Conservation (phyloP, 2,329 filamentous ascomycete genomes). For the Stemphylium lycopersici region DNA sequence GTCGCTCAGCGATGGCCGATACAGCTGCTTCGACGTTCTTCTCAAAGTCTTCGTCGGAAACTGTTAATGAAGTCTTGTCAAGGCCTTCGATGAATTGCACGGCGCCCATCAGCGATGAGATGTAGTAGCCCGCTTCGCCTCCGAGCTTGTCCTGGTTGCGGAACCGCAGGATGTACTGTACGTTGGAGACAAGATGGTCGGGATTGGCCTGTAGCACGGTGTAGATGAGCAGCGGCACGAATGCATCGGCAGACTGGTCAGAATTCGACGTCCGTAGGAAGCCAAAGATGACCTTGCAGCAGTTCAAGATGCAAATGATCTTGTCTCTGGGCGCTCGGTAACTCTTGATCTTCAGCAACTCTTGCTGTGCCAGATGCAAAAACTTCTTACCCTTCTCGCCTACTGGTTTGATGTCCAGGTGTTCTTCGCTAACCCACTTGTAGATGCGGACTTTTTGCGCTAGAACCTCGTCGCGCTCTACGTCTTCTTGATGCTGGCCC, state of each 20-base stretch:
- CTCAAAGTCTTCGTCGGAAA: conserved; percentile 94
- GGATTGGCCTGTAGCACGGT: conserved; percentile 94
- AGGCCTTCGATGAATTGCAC: conserved; percentile 97
- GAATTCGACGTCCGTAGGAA: conserved; percentile 89
- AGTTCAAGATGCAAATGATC: conserved; percentile 97
- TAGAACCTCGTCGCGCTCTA: conserved; percentile 94
- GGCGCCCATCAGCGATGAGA: conserved; percentile 94
- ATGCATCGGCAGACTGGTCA: conserved; percentile 94
- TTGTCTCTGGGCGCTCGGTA: conserved; percentile 98
- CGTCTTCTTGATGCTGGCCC: conserved; percentile 97
- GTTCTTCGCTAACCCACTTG: conserved; percentile 89
- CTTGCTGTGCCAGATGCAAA: conserved; percentile 86
- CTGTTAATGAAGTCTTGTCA: conserved; percentile 90
- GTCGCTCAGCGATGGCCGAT: conserved; percentile 91
- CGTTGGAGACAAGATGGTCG: conserved; percentile 93
- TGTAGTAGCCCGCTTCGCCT: conserved; percentile 97
- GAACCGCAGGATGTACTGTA: conserved; percentile 97
- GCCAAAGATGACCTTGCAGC: conserved; percentile 99
- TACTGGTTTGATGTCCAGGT: conserved; percentile 87
- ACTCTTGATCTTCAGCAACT: conserved; percentile 93
- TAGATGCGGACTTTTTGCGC: conserved; percentile 98
- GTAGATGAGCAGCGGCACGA: conserved; percentile 88
- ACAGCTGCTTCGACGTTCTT: conserved; percentile 95
- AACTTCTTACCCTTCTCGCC: conserved; percentile 88
- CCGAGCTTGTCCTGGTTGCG: conserved; percentile 96